Evolutionary conservation across 306 rosid genomes (phyloP), one percentile per base, ranked within the genome.

Genomic region (Quercus wislizeni): DNA sequence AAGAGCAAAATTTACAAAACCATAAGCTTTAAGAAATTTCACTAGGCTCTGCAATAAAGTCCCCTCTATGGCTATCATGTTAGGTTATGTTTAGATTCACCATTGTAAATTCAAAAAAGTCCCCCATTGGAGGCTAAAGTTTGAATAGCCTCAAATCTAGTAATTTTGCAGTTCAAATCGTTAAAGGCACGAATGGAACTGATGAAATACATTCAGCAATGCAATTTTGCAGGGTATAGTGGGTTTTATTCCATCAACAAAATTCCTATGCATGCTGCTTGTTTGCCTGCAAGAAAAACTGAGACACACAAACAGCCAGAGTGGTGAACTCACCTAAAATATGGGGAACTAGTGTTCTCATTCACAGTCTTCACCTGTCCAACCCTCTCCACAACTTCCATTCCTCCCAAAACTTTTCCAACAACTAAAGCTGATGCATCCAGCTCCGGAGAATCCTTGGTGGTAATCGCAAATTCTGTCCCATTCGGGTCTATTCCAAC

Each of bases 331-430:
- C 43, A 86, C 99, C 92, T 88, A 69, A 95, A 95, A 74, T 95
- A 92, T 52, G 97, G 94, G 59, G 99, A 95, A 46, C 89, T 67
- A 0, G 93, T 90, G 61, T 92, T 95, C 74, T 95, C 98, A 61
- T 84, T 87, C 12, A 91, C 99, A 1, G 96, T 90, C 87, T 95
- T 88, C 59, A 95, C 98, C 74, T 71, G 89, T 30, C 88, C 83
- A 68, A 95, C 86, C 86, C 81, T 92, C 81, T 89, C 83, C 73
- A 84, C 92, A 43, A 91, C 93, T 38, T 90, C 87, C 86, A 91
- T 87, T n/a, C 97, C 98, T 78, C 69, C 92, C 55, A 91, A 79
- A 14, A 89, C 84, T 70, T 52, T 80, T 57, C 89, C 79, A 1
- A 83, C 74, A 31, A 80, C 85, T 73, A 82, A 70, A 81, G 89